These are phyloP conservation scores for Solanum tarapatanum DNA, from an alignment of 257 asterid genomes.

Conservation along the genomic window DNA sequence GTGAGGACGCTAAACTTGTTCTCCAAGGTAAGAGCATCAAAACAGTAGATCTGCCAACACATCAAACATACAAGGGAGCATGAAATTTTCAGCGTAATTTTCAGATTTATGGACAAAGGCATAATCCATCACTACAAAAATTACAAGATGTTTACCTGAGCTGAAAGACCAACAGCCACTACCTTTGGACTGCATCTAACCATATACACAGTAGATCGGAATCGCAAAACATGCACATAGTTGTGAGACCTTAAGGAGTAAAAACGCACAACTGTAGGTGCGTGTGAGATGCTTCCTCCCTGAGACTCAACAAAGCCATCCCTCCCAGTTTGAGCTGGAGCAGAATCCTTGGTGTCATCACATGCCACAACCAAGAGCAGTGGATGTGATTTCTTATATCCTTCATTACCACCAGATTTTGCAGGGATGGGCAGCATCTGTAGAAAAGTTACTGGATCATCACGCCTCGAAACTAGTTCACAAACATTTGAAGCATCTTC, in stretches of 20 bases:
- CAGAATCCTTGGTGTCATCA: slow-evolving; percentile 19
- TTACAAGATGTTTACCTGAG: slow-evolving; percentile 23
- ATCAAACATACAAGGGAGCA: background rate
- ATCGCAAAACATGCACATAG: slow-evolving; percentile 36
- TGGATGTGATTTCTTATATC: slow-evolving; percentile 33
- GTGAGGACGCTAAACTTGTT: slow-evolving; percentile 40
- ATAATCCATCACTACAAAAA: background rate
- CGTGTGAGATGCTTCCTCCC: slow-evolving; percentile 12
- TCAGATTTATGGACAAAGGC: background rate
- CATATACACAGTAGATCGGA: slow-evolving; percentile 38
- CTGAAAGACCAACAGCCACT: slow-evolving; percentile 43
- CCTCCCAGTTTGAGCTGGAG: slow-evolving; percentile 21
- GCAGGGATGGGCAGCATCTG: slow-evolving; percentile 34
- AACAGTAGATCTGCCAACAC: slow-evolving; percentile 42
- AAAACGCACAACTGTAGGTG: slow-evolving; percentile 38
- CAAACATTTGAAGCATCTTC: slow-evolving; percentile 31
- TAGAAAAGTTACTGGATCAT: slow-evolving; percentile 36
- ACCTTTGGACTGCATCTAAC: slow-evolving; percentile 38
- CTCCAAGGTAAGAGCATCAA: slow-evolving; percentile 40
- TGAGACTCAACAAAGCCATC: slow-evolving; percentile 28
- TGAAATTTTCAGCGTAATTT: background rate
- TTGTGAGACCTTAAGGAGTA: slow-evolving; percentile 40
- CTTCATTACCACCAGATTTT: slow-evolving; percentile 28
- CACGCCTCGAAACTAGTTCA: slow-evolving; percentile 41
- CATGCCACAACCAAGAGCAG: slow-evolving; percentile 39